A percentile compares a stretch with the other conserved stretches of the same genome.
These are phyloP conservation scores for Clausena lansium DNA, from an alignment of 345 rosid genomes.

Conservation along the genomic window DNA sequence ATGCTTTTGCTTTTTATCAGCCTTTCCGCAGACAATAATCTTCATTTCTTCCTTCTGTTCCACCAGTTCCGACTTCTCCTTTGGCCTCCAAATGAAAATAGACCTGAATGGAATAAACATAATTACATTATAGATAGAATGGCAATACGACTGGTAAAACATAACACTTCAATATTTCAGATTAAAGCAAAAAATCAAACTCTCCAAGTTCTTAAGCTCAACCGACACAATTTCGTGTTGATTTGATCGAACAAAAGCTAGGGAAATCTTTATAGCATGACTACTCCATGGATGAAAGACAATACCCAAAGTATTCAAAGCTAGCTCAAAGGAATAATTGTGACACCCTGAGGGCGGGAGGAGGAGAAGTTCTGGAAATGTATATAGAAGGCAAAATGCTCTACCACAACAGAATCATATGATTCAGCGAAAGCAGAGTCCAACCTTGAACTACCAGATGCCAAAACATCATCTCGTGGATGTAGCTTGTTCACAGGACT, in stretches of 20 bases:
- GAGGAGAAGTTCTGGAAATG: background rate
- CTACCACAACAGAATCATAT: background rate
- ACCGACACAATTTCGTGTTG: too few relatives aligned
- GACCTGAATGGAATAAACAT: conserved; percentile 49
- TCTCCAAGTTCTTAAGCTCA: background rate
- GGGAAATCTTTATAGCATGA: too few relatives aligned
- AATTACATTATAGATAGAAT: background rate
- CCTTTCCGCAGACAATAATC: conserved; percentile 51
- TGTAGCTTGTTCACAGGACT: conserved; percentile 93
- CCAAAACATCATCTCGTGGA: conserved; percentile 91
- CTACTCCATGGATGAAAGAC: background rate
- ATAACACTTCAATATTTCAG: background rate
- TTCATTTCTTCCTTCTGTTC: conserved; percentile 56
- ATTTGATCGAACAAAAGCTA: too few relatives aligned
- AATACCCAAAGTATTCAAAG: background rate
- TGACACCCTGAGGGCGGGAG: too few relatives aligned
- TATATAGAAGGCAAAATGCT: background rate
- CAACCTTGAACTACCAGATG: conserved; percentile 94
- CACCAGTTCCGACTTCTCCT: conserved; percentile 42
- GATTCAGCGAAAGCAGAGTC: conserved; percentile 1
- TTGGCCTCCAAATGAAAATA: conserved; percentile 88
- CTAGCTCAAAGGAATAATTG: background rate
- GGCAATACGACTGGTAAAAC: background rate
- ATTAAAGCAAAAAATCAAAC: background rate
- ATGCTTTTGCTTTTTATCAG: conserved; percentile 47